Base-by-base conservation (phyloP, 176 grass and related monocot genomes). In the Zoysia japonica region DNA sequence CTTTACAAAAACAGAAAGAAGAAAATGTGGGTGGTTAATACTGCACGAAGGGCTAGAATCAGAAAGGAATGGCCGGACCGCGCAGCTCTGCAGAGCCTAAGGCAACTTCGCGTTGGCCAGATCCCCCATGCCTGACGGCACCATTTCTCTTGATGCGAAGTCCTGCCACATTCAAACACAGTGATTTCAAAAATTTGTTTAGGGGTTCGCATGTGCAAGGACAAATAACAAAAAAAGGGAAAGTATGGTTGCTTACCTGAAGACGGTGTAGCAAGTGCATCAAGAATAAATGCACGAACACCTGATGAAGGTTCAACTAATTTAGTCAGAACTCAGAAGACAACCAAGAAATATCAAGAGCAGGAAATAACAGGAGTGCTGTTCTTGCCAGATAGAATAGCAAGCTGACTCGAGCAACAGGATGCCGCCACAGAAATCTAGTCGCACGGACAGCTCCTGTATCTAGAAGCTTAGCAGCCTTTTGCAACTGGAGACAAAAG, bases 211-310 rank as follows among this genome's bases (percentile, higher is more conserved):
- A 46, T 36, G 20, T 51, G 20, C 47, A 52, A 84, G 10, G n/a
- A 59, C 41, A 43, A 19, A 72, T 55, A 15, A 9, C n/a, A 61
- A 63, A 6, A 83, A 17, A 17, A 4, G 61, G 2, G 9, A 75
- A 19, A 66, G 39, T n/a, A 43, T 68, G 40, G 5, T 44, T 76
- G 49, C 37, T 57, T 82, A 97, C 96, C 96, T 99, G 96, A 59
- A 99, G 88, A 47, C 84, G 96, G 65, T 99, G 82, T 82, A 95
- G 76, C 88, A 99, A 75, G 85, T 95, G 87, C 96, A 99, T 99
- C 92, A 99, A 91, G 89, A 99, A 99, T 60, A 99, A 89, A 80
- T 99, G 96, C 76, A 99, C 92, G 79, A 99, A 99, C 61, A 99
- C 92, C 96, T 99, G 86, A 63, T 71, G 83, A 38, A 81, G 54